A percentile compares a stretch with the other conserved stretches of the same genome.
Conservation (phyloP, 2,329 filamentous ascomycete species). For the Colletotrichum sublineola region DNA sequence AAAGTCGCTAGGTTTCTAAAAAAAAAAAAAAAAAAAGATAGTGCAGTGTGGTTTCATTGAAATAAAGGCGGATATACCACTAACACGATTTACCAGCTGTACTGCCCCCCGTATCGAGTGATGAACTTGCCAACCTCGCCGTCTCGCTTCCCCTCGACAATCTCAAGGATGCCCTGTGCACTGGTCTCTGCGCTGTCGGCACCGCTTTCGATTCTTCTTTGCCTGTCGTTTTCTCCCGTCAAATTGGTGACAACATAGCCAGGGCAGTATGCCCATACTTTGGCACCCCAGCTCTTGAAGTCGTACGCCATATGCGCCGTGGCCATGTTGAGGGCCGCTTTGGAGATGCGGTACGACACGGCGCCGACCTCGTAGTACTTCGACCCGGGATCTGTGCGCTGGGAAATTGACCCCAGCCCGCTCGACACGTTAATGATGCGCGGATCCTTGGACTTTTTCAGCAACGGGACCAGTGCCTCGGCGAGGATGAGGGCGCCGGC, state of each 20-base stretch:
- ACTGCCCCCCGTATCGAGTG: not conserved
- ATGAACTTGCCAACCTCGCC: conserved; percentile 46
- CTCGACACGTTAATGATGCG: conserved; percentile 53
- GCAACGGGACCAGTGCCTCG: conserved; percentile 50
- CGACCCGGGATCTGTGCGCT: conserved; percentile 44
- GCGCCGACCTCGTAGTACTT: conserved; percentile 39
- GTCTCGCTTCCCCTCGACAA: conserved; percentile 49
- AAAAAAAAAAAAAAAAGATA: too few relatives aligned
- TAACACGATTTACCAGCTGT: conserved; percentile 4
- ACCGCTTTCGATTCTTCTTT: conserved; percentile 46
- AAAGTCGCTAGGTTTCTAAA: too few relatives aligned
- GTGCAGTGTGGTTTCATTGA: too few relatives aligned
- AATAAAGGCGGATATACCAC: not conserved
- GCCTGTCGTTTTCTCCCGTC: conserved; percentile 46
- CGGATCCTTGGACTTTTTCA: conserved; percentile 47
- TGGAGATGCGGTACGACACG: conserved; percentile 52
- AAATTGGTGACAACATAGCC: conserved; percentile 52
- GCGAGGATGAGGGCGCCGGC: conserved; percentile 49
- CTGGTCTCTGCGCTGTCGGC: conserved; percentile 48
- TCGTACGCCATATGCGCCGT: conserved; percentile 48
- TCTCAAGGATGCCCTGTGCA: conserved; percentile 45
- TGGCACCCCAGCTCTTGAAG: conserved; percentile 49
- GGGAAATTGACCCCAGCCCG: conserved; percentile 49
- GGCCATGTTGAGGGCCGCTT: conserved; percentile 55
- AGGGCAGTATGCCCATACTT: conserved; percentile 51